Conservation (phyloP, 73 alveolate genomes). For the Paramecium pentaurelia region DNA sequence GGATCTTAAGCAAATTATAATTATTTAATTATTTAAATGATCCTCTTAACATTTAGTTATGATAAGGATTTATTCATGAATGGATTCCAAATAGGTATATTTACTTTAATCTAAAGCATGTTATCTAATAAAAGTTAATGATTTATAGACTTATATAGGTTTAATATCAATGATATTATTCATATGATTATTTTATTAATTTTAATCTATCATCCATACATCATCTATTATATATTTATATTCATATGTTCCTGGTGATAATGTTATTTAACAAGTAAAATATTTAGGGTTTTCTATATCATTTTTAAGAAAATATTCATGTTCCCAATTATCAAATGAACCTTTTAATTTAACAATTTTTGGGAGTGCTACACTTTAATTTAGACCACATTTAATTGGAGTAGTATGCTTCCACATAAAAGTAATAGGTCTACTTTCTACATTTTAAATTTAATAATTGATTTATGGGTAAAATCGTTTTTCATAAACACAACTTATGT, state of each 20-base stretch:
- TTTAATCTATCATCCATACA: slow-evolving; percentile 73
- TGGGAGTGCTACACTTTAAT: not conserved
- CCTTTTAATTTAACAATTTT: not conserved
- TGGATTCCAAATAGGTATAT: not conserved
- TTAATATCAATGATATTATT: slow-evolving; percentile 35
- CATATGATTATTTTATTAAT: slow-evolving; percentile 67
- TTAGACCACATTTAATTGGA: not conserved
- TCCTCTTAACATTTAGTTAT: slow-evolving; percentile 14
- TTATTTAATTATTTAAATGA: not conserved
- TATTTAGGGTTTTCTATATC: not conserved
- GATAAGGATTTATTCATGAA: not conserved
- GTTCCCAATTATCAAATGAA: slow-evolving; percentile 34
- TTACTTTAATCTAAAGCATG: not conserved
- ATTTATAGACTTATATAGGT: not conserved
- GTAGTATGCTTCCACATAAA: not conserved
- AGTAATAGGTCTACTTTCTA: not conserved
- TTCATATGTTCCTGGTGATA: slow-evolving; percentile 50
- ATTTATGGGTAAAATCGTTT: slow-evolving; percentile 68
- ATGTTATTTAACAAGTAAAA: not conserved
- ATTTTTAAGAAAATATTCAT: not conserved
- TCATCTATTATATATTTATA: slow-evolving; percentile 84
- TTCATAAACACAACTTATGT: slow-evolving; percentile 89
- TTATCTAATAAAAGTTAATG: not conserved
- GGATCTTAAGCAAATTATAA: not conserved
- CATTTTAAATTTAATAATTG: not conserved